Evolutionary conservation across 169 alveolate species (phyloP).

Genomic region (Babesia ovata): DNA sequence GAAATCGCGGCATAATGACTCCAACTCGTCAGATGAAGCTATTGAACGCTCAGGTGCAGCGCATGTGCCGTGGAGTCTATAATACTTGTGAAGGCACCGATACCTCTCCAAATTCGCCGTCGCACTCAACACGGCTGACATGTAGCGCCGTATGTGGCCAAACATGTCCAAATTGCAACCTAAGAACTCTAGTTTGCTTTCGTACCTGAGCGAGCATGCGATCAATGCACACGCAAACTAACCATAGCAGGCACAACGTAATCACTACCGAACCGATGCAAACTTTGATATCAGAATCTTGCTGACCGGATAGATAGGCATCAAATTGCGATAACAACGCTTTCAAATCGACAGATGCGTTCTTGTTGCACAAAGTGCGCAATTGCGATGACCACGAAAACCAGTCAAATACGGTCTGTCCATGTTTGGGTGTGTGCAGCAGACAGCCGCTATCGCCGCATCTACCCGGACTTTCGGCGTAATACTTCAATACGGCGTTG

Average conservation of each 20-base stretch:
- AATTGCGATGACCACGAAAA: slow-evolving; percentile 23
- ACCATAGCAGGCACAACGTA: slow-evolving; percentile 25
- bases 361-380: slow-evolving; percentile 6
- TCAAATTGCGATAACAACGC: slow-evolving; percentile 1
- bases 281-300: not conserved
- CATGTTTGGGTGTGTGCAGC: not conserved
- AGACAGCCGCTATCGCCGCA: not conserved
- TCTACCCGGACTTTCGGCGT: not conserved
- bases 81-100: slow-evolving; percentile 9
- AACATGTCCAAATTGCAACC: slow-evolving; percentile 15
- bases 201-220: slow-evolving; percentile 5
- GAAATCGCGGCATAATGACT: slow-evolving; percentile 1
- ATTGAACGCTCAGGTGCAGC: not conserved
- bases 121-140: not conserved
- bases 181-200: not conserved
- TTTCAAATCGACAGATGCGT: not conserved
- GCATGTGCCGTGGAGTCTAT: not conserved
- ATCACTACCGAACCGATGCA: slow-evolving; percentile 14
- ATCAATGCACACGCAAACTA: not conserved
- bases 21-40: not conserved
- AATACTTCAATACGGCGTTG: slow-evolving; percentile 17
- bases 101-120: not conserved
- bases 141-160: not conserved
- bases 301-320: not conserved
- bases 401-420: not conserved